Evolutionary conservation across 2,329 filamentous ascomycete genomes (phyloP).

Genomic region (Aureobasidium subglaciale): DNA sequence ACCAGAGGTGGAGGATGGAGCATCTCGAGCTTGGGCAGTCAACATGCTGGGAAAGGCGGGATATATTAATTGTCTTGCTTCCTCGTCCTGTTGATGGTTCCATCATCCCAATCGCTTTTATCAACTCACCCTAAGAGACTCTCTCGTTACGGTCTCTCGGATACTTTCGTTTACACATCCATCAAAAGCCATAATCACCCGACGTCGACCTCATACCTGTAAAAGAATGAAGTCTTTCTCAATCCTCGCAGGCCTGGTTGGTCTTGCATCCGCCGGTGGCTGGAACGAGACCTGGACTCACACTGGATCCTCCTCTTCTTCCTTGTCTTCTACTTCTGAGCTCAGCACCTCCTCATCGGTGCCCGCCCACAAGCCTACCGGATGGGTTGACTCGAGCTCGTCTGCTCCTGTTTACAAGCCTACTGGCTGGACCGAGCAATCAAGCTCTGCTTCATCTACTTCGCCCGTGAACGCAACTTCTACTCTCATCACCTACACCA

Average conservation of each 20-base stretch:
- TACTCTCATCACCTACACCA: slow-evolving; percentile 21
- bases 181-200: background rate
- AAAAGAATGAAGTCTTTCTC: slow-evolving; percentile 14
- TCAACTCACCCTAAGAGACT: slow-evolving; percentile 30
- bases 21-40: background rate
- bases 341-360: background rate
- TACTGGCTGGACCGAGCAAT: background rate
- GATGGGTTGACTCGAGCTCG: background rate
- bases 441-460: slow-evolving; percentile 17
- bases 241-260: slow-evolving; percentile 13
- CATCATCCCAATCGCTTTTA: slow-evolving; percentile 13
- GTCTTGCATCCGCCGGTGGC: slow-evolving; percentile 7
- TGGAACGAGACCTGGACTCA: slow-evolving; percentile 7
- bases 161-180: slow-evolving; percentile 23
- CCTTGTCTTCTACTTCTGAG: background rate
- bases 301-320: background rate
- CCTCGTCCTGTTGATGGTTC: background rate
- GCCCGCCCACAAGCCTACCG: background rate
- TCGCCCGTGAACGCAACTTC: slow-evolving; percentile 25
- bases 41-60: slow-evolving; percentile 3
- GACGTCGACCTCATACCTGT: background rate
- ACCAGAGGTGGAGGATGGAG: slow-evolving; percentile 4
- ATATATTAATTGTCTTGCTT: slow-evolving; percentile 7
- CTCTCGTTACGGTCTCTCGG: slow-evolving; percentile 41
- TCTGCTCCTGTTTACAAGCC: background rate